These are phyloP conservation scores for Cornus suecica DNA, from an alignment of 148 eudicot species.

Conservation along the genomic window DNA sequence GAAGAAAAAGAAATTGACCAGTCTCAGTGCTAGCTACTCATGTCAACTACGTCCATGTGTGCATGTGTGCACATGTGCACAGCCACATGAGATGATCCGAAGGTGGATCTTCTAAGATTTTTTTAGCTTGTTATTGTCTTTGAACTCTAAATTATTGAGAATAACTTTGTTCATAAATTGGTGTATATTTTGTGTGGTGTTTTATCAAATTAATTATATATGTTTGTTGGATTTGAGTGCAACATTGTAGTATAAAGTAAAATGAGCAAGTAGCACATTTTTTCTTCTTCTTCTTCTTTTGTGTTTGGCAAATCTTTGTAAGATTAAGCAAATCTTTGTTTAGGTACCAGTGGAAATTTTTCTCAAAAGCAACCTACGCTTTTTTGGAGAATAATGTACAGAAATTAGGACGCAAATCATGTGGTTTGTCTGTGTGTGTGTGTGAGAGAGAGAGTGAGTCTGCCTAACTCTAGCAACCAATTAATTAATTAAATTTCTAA, in stretches of 20 bases:
- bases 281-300: no score
- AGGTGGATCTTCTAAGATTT: constrained; percentile 3
- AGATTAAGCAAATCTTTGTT: constrained; percentile 14
- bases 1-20: background rate
- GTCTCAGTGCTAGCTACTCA: background rate
- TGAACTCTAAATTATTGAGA: background rate
- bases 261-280: background rate
- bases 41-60: background rate
- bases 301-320: background rate
- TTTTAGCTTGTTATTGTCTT: background rate
- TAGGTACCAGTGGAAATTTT: constrained; percentile 2
- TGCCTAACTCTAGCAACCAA: no score
- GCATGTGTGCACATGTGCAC: constrained; percentile 13
- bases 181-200: no score
- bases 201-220: no score
- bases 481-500: no score
- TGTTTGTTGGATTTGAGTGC: background rate
- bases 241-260: background rate
- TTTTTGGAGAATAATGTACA: background rate
- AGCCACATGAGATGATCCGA: constrained; percentile 4
- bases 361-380: background rate
- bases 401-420: constrained; percentile 6
- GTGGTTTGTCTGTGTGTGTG: background rate
- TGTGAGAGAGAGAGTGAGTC: no score
- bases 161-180: no score